These are phyloP conservation scores for Mycena crocata DNA, from an alignment of 768 basidiomycete species.

Conservation along the genomic window DNA sequence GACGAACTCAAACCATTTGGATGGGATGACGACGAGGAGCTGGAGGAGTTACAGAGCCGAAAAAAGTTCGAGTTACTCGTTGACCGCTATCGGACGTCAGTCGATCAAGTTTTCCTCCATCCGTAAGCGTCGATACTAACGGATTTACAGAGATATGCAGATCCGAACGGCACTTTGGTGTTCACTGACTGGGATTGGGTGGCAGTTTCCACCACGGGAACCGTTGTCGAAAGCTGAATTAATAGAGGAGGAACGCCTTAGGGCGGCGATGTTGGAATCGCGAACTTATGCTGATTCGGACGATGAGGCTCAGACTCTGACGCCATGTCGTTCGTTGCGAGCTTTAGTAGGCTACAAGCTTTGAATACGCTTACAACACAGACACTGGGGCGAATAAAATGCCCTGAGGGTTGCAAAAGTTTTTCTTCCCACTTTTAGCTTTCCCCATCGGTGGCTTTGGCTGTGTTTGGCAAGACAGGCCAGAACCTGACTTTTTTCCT, in stretches of 20 bases:
- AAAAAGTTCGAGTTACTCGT: constrained; percentile 70
- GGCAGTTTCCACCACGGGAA: constrained; percentile 68
- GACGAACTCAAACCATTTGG: constrained; percentile 66
- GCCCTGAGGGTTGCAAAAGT: too few relatives aligned
- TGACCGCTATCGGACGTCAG: constrained; percentile 68
- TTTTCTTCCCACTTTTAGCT: neutral
- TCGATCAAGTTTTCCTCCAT: constrained; percentile 23
- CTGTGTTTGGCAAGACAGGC: constrained; percentile 7
- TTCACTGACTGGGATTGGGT: constrained; percentile 68
- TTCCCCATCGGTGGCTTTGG: neutral
- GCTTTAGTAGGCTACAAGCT: constrained; percentile 71
- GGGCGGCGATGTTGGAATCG: constrained; percentile 71
- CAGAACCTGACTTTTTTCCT: constrained; percentile 43
- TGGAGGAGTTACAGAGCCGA: constrained; percentile 66
- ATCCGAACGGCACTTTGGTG: constrained; percentile 73
- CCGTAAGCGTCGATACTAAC: constrained; percentile 8
- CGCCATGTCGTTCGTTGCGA: constrained; percentile 71
- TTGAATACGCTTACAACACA: constrained; percentile 29
- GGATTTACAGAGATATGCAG: constrained; percentile 68
- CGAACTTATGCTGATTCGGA: constrained; percentile 57
- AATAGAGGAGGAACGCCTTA: constrained; percentile 72
- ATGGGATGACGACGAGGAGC: constrained; percentile 78
- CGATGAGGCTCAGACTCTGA: constrained; percentile 63
- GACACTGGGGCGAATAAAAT: too few relatives aligned
- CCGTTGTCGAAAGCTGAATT: constrained; percentile 77